Evolutionary conservation across 2,329 filamentous ascomycete genomes (phyloP).

Genomic region (Zasmidium citrigriseum): DNA sequence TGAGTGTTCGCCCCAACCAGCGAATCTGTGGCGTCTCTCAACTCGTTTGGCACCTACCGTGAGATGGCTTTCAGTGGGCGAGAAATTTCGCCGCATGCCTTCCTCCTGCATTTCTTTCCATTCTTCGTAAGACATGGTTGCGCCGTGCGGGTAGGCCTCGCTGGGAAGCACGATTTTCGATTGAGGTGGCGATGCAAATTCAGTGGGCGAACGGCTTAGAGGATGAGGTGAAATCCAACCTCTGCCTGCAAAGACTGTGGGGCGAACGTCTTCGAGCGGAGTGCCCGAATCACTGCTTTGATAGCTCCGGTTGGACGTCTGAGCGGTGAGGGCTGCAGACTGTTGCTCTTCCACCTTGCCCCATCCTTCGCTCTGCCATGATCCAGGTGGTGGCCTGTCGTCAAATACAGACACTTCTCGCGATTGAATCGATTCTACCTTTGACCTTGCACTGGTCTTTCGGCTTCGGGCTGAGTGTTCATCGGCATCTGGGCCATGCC

Average conservation of each 20-base stretch:
- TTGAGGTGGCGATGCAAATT: slow-evolving; percentile 23
- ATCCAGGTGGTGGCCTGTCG: too few relatives aligned
- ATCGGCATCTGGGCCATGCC: not conserved
- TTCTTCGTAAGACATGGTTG: slow-evolving; percentile 31
- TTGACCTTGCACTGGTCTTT: not conserved
- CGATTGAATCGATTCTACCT: too few relatives aligned
- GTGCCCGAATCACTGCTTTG: not conserved
- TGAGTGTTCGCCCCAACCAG: slow-evolving; percentile 15
- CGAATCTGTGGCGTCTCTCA: slow-evolving; percentile 17
- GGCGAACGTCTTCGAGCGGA: not conserved
- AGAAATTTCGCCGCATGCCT: slow-evolving; percentile 24
- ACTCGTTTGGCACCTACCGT: slow-evolving; percentile 11
- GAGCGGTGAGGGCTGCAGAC: not conserved
- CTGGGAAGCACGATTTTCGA: slow-evolving; percentile 25
- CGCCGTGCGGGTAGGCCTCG: slow-evolving; percentile 16
- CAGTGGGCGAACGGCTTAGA: slow-evolving; percentile 25
- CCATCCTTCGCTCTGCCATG: not conserved
- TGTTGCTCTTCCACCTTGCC: not conserved
- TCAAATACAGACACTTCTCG: too few relatives aligned
- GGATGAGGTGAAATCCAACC: slow-evolving; percentile 39
- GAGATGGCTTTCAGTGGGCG: slow-evolving; percentile 22
- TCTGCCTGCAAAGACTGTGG: slow-evolving; percentile 33
- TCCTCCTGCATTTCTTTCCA: slow-evolving; percentile 28
- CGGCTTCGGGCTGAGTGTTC: not conserved
- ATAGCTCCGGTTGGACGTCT: not conserved